Conservation (phyloP, 768 basidiomycete species). For the Mycena floridula region DNA sequence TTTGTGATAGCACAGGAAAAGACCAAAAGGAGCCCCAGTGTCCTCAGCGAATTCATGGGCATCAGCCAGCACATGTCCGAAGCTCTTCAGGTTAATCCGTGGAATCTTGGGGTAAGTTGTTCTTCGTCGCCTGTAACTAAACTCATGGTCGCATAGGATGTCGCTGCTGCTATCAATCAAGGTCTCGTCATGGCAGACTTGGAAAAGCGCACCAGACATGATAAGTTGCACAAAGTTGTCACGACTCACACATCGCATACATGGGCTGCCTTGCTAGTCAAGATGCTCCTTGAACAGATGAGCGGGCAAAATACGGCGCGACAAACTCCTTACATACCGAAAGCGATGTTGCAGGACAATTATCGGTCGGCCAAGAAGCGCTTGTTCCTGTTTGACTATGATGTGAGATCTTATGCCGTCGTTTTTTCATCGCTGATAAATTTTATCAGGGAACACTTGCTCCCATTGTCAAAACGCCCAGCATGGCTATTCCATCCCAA, state of each 20-base stretch:
- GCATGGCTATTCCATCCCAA: slow-evolving; percentile 76
- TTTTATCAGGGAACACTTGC: slow-evolving; percentile 79
- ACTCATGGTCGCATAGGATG: slow-evolving; percentile 42
- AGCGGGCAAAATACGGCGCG: slow-evolving; percentile 73
- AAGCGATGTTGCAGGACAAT: slow-evolving; percentile 44
- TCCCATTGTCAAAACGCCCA: slow-evolving; percentile 92
- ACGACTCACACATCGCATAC: slow-evolving; percentile 92
- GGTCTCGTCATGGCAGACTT: slow-evolving; percentile 75
- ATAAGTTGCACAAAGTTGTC: slow-evolving; percentile 73
- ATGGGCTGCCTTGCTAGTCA: slow-evolving; percentile 87
- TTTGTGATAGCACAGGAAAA: slow-evolving; percentile 91
- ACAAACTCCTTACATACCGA: slow-evolving; percentile 79
- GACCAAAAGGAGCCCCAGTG: slow-evolving; percentile 79
- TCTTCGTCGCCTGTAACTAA: background rate
- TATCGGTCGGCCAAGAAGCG: slow-evolving; percentile 76
- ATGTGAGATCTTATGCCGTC: too few relatives aligned
- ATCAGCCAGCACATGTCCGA: slow-evolving; percentile 89
- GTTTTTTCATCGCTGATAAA: background rate
- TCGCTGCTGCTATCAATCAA: slow-evolving; percentile 84
- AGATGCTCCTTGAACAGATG: slow-evolving; percentile 82
- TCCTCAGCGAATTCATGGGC: slow-evolving; percentile 97
- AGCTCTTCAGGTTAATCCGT: slow-evolving; percentile 61
- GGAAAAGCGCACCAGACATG: slow-evolving; percentile 75
- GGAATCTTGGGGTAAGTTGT: background rate
- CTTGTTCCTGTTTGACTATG: slow-evolving; percentile 93